Percentiles rank a stretch among this genome's conserved stretches.
Conservation (phyloP, 2,329 filamentous ascomycete species). For the Westerdykella ornata region DNA sequence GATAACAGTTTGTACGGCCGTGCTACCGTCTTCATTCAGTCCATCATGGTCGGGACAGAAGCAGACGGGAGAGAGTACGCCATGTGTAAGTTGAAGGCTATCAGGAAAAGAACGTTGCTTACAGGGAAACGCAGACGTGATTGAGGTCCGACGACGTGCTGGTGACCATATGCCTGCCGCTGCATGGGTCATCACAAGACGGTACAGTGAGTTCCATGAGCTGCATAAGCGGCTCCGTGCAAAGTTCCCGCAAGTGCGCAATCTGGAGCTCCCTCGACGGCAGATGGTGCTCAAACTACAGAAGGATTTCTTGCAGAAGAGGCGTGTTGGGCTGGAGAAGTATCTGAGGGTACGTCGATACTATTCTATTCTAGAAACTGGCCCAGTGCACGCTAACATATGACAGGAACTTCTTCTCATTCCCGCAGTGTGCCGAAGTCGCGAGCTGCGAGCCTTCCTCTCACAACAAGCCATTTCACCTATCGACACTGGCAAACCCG, state of each 20-base stretch:
- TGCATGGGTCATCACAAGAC: constrained; percentile 82
- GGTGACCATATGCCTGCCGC: constrained; percentile 97
- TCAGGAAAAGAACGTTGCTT: too few species aligned
- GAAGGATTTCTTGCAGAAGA: constrained; percentile 88
- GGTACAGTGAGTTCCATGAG: constrained; percentile 96
- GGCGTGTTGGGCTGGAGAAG: constrained; percentile 72
- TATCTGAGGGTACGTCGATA: constrained; percentile 53
- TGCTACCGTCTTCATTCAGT: constrained; percentile 82
- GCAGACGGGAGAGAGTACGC: constrained; percentile 91
- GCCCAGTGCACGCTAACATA: background rate
- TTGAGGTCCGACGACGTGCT: constrained; percentile 84
- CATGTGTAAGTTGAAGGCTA: constrained; percentile 51
- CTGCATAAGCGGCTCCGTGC: constrained; percentile 82
- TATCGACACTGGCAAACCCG: constrained; percentile 57
- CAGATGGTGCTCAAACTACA: constrained; percentile 95
- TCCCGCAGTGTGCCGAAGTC: constrained; percentile 88
- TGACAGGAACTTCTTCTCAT: constrained; percentile 65
- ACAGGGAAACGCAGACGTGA: constrained; percentile 53
- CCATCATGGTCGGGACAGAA: constrained; percentile 85
- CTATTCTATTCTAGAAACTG: background rate
- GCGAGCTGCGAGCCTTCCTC: constrained; percentile 85
- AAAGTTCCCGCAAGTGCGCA: constrained; percentile 78
- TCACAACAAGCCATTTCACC: constrained; percentile 77
- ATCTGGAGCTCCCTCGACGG: constrained; percentile 84
- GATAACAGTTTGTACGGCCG: constrained; percentile 95